These are phyloP conservation scores for Vigna reflexopilosa DNA, from an alignment of 306 rosid genomes.

Conservation along the genomic window DNA sequence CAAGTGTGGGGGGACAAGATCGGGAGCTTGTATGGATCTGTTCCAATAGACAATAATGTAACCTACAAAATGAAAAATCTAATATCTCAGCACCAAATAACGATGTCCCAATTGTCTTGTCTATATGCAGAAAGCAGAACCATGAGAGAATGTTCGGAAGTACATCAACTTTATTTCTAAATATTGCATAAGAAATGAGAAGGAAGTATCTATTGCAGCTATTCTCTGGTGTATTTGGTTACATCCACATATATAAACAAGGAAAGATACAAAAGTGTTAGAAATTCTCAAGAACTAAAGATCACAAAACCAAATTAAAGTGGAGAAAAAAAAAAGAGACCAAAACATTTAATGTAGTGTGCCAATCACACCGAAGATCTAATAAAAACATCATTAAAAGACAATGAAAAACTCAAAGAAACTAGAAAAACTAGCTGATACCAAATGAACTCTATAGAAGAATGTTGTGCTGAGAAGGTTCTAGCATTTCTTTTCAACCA, in stretches of 20 bases:
- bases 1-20: slow-evolving; percentile 5
- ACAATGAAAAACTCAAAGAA: background rate
- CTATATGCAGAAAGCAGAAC: slow-evolving; percentile 3
- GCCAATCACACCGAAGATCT: background rate
- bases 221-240: background rate
- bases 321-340: background rate
- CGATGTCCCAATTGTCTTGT: background rate
- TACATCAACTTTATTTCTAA: slow-evolving; percentile 6
- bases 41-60: slow-evolving; percentile 24
- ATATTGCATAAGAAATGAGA: slow-evolving; percentile 18
- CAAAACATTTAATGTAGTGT: background rate
- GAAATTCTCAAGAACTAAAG: background rate
- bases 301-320: background rate
- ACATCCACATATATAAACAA: background rate
- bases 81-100: slow-evolving; percentile 29
- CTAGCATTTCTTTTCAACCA: background rate
- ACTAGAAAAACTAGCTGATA: background rate
- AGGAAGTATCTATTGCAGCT: background rate
- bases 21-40: slow-evolving; percentile 28
- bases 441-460: background rate
- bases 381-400: background rate
- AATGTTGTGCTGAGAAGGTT: background rate
- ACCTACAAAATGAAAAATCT: slow-evolving; percentile 13
- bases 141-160: slow-evolving; percentile 6
- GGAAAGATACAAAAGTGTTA: background rate